A percentile compares a stretch with the other conserved stretches of the same genome.
These are phyloP conservation scores for Starmera dryadoides DNA, from an alignment of 805 yeast species.

Conservation along the genomic window DNA sequence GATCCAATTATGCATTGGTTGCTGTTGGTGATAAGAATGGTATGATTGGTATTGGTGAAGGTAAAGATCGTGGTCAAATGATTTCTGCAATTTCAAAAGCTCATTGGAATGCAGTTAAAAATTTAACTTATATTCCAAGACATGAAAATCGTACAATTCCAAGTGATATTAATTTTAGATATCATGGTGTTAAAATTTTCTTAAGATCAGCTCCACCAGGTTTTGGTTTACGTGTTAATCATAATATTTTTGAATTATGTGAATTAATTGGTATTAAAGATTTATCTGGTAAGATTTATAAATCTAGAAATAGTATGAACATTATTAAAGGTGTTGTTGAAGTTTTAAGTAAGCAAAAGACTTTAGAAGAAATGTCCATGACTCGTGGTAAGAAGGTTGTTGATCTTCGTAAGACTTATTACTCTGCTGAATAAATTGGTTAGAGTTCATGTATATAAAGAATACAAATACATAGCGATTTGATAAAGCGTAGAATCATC, in stretches of 20 bases:
- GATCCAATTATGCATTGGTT: constrained; percentile 73
- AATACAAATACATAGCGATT: not conserved
- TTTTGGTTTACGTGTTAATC: constrained; percentile 88
- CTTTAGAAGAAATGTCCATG: constrained; percentile 81
- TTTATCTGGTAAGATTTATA: constrained; percentile 83
- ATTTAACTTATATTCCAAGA: constrained; percentile 73
- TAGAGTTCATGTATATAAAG: not conserved
- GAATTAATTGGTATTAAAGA: constrained; percentile 92
- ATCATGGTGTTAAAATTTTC: constrained; percentile 78
- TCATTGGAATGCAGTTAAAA: constrained; percentile 89
- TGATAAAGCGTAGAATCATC: too few relatives aligned
- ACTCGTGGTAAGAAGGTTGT: constrained; percentile 93
- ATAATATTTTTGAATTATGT: constrained; percentile 83
- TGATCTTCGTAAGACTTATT: constrained; percentile 86
- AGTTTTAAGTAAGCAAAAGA: constrained; percentile 73
- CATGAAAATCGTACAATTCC: constrained; percentile 87
- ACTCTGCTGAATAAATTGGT: constrained; percentile 30
- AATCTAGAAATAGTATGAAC: constrained; percentile 91
- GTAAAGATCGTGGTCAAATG: constrained; percentile 76
- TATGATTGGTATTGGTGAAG: constrained; percentile 92
- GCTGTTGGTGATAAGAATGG: constrained; percentile 93
- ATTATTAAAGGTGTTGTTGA: constrained; percentile 85
- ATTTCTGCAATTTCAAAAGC: constrained; percentile 75
- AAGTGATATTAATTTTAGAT: constrained; percentile 76
- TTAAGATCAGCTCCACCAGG: constrained; percentile 89